phyloP scores from a whole-genome alignment of 208 protist genomes.

The Wallacemonas rigidus region DNA sequence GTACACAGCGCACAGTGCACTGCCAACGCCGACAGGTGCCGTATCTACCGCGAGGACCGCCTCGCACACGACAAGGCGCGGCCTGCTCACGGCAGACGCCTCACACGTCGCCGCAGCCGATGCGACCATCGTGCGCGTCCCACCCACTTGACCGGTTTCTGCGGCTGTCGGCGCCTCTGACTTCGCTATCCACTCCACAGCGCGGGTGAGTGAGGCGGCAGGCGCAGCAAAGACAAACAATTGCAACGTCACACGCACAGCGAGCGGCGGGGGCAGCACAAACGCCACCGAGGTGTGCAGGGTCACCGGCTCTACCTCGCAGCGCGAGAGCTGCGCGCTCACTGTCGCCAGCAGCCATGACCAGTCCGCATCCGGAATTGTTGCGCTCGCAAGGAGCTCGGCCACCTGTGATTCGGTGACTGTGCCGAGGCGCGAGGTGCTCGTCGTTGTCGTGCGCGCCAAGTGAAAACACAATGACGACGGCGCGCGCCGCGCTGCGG shows the following conservation, averaged over 20 bases:
- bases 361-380: neutral
- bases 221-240: slow-evolving; percentile 13
- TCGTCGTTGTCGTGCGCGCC: neutral
- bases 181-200: slow-evolving; percentile 2
- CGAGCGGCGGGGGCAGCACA: neutral
- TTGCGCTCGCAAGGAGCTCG: neutral
- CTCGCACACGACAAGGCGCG: neutral
- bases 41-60: neutral
- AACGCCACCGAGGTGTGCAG: neutral
- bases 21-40: neutral
- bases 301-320: slow-evolving; percentile 13
- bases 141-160: neutral
- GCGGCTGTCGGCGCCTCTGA: neutral
- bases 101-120: no score
- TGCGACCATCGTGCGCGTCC: no score
- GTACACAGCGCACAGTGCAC: neutral
- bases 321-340: neutral
- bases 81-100: neutral
- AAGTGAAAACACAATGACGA: neutral
- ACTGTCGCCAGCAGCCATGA: slow-evolving; percentile 2
- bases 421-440: neutral
- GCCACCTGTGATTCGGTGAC: slow-evolving; percentile 2
- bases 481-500: neutral
- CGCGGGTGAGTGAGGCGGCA: slow-evolving; percentile 1
- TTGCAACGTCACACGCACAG: neutral